Percentiles rank a stretch among this genome's conserved stretches.
phyloP scores from a whole-genome alignment of 2,329 filamentous ascomycete species.

The Pseudocercospora fijiensis region DNA sequence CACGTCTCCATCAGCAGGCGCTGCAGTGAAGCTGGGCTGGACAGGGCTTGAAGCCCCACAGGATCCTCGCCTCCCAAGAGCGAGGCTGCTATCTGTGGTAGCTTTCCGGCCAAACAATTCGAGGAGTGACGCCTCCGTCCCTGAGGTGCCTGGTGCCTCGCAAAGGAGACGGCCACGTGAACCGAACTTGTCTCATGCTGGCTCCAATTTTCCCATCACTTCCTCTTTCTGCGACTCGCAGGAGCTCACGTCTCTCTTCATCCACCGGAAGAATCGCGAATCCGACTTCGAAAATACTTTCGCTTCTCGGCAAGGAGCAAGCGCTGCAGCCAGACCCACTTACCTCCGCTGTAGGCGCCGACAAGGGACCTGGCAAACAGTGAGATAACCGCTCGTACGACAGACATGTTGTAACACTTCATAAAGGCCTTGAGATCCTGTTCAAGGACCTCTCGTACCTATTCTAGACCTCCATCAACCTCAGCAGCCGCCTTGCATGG shows the following conservation, averaged over 20 bases:
- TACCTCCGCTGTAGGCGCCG: not conserved
- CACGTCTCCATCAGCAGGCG: not conserved
- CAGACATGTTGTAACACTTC: constrained; percentile 7
- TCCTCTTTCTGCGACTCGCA: constrained; percentile 1
- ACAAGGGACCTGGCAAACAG: constrained; percentile 1
- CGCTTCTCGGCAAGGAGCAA: not conserved
- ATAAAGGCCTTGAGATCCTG: not conserved
- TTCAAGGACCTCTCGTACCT: not conserved
- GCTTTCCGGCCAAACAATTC: not conserved
- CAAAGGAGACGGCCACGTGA: not conserved
- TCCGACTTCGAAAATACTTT: not conserved
- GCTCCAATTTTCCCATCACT: not conserved
- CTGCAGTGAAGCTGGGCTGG: not conserved
- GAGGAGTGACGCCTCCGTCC: constrained; percentile 4
- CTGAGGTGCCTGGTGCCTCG: not conserved
- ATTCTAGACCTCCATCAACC: constrained; percentile 1
- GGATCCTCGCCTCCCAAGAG: not conserved
- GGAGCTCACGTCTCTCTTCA: not conserved
- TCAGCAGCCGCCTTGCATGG: constrained; percentile 5
- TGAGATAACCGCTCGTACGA: constrained; percentile 2
- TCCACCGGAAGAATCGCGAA: not conserved
- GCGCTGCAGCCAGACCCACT: not conserved
- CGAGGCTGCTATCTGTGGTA: not conserved
- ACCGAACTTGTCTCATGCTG: not conserved
- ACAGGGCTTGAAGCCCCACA: not conserved